Percentiles rank a stretch among this genome's conserved stretches.
These are phyloP conservation scores for Talaromyces sp. DNA, from an alignment of 2,329 filamentous ascomycete species.

Conservation along the genomic window DNA sequence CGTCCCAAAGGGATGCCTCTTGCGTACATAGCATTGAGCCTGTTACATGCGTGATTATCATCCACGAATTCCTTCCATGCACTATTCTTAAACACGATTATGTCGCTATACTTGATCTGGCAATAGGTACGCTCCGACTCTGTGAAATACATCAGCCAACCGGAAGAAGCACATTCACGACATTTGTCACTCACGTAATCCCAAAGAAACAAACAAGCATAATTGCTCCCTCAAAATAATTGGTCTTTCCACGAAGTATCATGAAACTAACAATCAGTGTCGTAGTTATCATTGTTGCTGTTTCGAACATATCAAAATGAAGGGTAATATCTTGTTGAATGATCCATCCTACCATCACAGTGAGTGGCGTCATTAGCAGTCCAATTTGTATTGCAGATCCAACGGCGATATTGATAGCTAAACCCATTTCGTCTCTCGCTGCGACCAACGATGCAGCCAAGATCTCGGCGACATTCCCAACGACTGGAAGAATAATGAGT, in stretches of 20 bases:
- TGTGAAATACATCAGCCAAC: not conserved
- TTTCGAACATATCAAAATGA: slow-evolving; percentile 9
- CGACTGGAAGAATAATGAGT: slow-evolving; percentile 68
- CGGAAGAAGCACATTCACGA: not conserved
- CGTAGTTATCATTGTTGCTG: not conserved
- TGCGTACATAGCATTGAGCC: too few species aligned
- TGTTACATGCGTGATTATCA: too few species aligned
- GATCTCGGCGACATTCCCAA: slow-evolving; percentile 71
- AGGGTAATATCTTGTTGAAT: slow-evolving; percentile 50
- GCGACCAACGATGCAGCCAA: slow-evolving; percentile 69
- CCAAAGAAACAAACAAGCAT: not conserved
- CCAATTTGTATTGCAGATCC: slow-evolving; percentile 70
- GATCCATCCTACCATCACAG: slow-evolving; percentile 70
- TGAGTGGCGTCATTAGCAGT: slow-evolving; percentile 66
- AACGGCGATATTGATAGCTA: slow-evolving; percentile 69
- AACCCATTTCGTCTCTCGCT: slow-evolving; percentile 72
- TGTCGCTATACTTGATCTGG: not conserved
- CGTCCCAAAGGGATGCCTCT: not conserved
- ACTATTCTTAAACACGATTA: not conserved
- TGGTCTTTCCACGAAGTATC: not conserved
- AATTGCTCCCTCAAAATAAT: not conserved
- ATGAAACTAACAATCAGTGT: not conserved
- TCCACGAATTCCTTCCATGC: not conserved
- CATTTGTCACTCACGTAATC: not conserved
- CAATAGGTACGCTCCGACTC: not conserved